phyloP scores from a whole-genome alignment of 2,329 filamentous ascomycete species.

The Fonsecaea erecta region DNA sequence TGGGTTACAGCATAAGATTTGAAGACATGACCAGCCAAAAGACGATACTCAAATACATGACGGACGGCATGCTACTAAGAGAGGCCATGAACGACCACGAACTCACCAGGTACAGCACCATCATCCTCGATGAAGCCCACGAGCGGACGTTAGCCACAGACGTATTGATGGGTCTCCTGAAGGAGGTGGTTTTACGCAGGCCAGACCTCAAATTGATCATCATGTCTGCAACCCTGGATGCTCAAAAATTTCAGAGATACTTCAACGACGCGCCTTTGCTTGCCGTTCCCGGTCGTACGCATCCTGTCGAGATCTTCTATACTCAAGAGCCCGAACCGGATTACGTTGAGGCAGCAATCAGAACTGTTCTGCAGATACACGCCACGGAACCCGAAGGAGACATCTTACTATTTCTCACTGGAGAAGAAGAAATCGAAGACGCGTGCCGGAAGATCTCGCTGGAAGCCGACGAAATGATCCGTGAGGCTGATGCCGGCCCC shows the following conservation, averaged over 20 bases:
- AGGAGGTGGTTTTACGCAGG: conserved; percentile 80
- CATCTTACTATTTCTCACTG: conserved; percentile 91
- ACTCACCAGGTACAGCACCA: conserved; percentile 90
- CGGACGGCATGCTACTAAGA: conserved; percentile 95
- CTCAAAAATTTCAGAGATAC: conserved; percentile 96
- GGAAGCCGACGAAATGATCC: conserved; percentile 87
- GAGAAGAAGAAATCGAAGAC: conserved; percentile 98
- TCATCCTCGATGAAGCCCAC: conserved; percentile 98
- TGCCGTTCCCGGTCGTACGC: conserved; percentile 90
- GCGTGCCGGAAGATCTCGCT: conserved; percentile 88
- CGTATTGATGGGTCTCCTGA: conserved; percentile 94
- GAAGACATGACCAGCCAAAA: conserved; percentile 89
- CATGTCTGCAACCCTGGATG: conserved; percentile 97
- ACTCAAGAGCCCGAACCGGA: conserved; percentile 94
- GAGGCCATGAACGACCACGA: conserved; percentile 97
- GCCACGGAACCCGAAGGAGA: conserved; percentile 91
- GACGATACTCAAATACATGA: conserved; percentile 99
- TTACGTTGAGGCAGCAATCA: conserved; percentile 92
- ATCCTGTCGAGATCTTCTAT: conserved; percentile 98
- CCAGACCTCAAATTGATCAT: conserved; percentile 97
- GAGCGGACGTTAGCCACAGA: conserved; percentile 96
- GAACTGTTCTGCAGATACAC: conserved; percentile 96
- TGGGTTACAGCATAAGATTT: conserved; percentile 98
- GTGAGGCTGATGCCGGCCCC: conserved; percentile 89
- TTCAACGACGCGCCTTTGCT: conserved; percentile 93